A percentile compares a stretch with the other conserved stretches of the same genome.
Conservation (phyloP, 208 protist genomes). For the Borovskyia barvae region DNA sequence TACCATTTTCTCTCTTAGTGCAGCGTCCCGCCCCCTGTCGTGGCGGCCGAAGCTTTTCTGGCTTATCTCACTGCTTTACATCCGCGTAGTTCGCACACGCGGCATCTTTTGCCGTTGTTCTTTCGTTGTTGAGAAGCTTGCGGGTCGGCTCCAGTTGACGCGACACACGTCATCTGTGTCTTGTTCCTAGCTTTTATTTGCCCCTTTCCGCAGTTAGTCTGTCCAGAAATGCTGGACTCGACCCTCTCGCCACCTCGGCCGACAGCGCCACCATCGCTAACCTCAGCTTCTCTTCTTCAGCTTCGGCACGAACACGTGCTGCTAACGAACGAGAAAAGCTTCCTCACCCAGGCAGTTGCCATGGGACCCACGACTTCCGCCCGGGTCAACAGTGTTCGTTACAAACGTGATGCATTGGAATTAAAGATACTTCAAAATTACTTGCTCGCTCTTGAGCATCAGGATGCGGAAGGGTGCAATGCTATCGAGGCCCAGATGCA, state of each 20-base stretch:
- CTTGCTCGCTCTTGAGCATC: slow-evolving; percentile 29
- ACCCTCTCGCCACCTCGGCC: background rate
- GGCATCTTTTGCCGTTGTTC: too few species aligned
- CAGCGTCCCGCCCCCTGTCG: too few species aligned
- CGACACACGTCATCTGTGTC: too few species aligned
- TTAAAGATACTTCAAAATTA: slow-evolving; percentile 44
- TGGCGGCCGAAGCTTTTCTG: too few species aligned
- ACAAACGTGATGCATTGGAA: slow-evolving; percentile 41
- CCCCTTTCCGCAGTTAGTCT: too few species aligned
- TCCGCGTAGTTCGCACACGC: too few species aligned
- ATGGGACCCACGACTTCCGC: slow-evolving; percentile 33
- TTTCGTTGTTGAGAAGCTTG: too few species aligned
- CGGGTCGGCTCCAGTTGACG: too few species aligned
- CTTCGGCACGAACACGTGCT: slow-evolving; percentile 50
- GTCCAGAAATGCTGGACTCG: background rate
- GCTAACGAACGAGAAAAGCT: slow-evolving; percentile 42
- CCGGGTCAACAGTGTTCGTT: slow-evolving; percentile 47
- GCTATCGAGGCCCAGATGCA: slow-evolving; percentile 42
- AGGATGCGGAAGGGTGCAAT: slow-evolving; percentile 22
- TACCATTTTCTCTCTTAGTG: too few species aligned
- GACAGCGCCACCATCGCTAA: background rate
- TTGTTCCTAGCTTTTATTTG: too few species aligned
- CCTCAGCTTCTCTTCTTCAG: slow-evolving; percentile 20
- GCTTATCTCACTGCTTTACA: too few species aligned
- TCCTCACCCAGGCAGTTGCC: slow-evolving; percentile 37